These are phyloP conservation scores for Cyphellophora attinorum DNA, from an alignment of 2,329 filamentous ascomycete species.

Conservation along the genomic window DNA sequence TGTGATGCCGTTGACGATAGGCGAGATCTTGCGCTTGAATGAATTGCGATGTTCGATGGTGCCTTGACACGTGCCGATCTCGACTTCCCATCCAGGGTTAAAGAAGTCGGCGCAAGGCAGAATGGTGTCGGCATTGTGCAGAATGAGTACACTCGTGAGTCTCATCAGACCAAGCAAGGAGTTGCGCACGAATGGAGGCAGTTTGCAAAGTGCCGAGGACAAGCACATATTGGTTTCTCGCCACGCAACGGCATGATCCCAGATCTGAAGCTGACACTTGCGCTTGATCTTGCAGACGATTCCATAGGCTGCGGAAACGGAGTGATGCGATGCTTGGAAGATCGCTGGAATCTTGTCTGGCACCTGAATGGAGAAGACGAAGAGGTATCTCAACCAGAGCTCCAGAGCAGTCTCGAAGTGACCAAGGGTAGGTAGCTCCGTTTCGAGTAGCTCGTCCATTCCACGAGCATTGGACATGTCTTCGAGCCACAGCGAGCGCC, in stretches of 20 bases:
- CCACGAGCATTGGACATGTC: conserved; percentile 31
- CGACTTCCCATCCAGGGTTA: conserved; percentile 55
- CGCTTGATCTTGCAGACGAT: conserved; percentile 54
- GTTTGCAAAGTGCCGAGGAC: conserved; percentile 39
- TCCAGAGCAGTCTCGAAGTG: conserved; percentile 29
- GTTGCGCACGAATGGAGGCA: conserved; percentile 41
- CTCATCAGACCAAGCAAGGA: conserved; percentile 38
- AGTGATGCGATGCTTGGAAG: conserved; percentile 55
- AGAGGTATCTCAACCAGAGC: conserved; percentile 35
- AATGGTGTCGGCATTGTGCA: conserved; percentile 50
- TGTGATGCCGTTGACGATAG: conserved; percentile 56
- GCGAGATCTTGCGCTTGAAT: conserved; percentile 52
- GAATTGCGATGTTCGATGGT: conserved; percentile 46
- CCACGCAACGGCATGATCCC: conserved; percentile 56
- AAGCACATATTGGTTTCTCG: conserved; percentile 45
- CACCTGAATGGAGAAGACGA: conserved; percentile 49
- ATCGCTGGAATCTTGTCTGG: conserved; percentile 49
- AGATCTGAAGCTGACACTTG: conserved; percentile 51
- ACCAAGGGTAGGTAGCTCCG: conserved; percentile 28
- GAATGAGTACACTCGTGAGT: conserved; percentile 36
- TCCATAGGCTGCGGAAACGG: conserved; percentile 51
- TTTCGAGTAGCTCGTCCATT: conserved; percentile 27
- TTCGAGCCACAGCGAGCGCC: conserved; percentile 39
- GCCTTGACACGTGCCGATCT: conserved; percentile 51
- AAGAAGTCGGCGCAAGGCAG: conserved; percentile 52